These are phyloP conservation scores for Coprinopsis strossmayeri DNA, from an alignment of 768 basidiomycete genomes.

Conservation along the genomic window DNA sequence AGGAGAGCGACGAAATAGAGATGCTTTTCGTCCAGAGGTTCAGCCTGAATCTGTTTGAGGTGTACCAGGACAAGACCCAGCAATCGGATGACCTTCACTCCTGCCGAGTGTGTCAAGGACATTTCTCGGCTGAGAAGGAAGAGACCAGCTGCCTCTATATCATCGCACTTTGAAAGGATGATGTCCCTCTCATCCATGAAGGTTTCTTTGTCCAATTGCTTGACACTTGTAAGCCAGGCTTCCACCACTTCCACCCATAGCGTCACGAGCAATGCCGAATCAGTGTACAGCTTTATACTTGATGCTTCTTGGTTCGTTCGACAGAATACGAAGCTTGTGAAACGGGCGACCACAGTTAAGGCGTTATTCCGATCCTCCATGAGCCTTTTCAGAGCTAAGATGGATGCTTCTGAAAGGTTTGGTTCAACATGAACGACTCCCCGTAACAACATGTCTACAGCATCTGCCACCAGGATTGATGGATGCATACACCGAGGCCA, in stretches of 20 bases:
- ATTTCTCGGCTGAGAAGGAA: slow-evolving; percentile 65
- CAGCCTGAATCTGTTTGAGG: slow-evolving; percentile 27
- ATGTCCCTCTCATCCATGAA: slow-evolving; percentile 34
- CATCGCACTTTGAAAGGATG: slow-evolving; percentile 41
- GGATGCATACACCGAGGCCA: slow-evolving; percentile 78
- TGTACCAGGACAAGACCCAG: slow-evolving; percentile 44
- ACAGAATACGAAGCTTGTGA: slow-evolving; percentile 68
- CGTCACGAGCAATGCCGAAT: slow-evolving; percentile 58
- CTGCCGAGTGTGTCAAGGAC: slow-evolving; percentile 45
- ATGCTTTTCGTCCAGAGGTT: slow-evolving; percentile 19
- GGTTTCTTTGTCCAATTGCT: slow-evolving; percentile 33
- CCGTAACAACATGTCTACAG: slow-evolving; percentile 72
- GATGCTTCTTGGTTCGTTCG: slow-evolving; percentile 59
- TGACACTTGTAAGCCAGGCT: slow-evolving; percentile 51
- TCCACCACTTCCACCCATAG: slow-evolving; percentile 74
- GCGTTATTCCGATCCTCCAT: slow-evolving; percentile 55
- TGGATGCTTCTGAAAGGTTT: slow-evolving; percentile 59
- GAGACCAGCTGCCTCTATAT: slow-evolving; percentile 66
- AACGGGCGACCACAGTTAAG: slow-evolving; percentile 52
- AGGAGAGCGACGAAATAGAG: slow-evolving; percentile 46
- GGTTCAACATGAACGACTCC: slow-evolving; percentile 87
- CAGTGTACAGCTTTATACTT: slow-evolving; percentile 55
- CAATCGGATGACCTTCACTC: slow-evolving; percentile 57
- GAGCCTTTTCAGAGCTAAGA: slow-evolving; percentile 63
- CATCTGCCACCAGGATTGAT: slow-evolving; percentile 47